Evolutionary conservation across 768 basidiomycete genomes (phyloP).

Genomic region (Lactarius deliciosus): DNA sequence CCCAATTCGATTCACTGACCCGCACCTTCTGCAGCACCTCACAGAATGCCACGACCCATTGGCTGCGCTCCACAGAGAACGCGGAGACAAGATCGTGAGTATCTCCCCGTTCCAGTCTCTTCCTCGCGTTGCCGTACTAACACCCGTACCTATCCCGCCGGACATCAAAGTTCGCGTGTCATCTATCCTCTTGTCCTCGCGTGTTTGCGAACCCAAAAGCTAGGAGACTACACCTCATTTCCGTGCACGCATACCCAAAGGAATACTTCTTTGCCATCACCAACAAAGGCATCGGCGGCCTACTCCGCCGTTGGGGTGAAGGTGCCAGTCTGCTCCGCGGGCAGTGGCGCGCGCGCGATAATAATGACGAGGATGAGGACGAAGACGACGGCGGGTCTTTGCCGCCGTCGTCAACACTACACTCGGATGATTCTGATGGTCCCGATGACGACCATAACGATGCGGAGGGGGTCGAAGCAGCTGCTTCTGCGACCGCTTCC

Average conservation of each 20-base stretch:
- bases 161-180: conserved; percentile 69
- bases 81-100: conserved; percentile 83
- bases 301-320: conserved; percentile 78
- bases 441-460: conserved; percentile 33
- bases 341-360: conserved; percentile 60
- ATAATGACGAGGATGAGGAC: conserved; percentile 28
- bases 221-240: conserved; percentile 78
- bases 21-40: conserved; percentile 54
- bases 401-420: conserved; percentile 58
- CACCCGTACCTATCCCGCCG: conserved; percentile 21
- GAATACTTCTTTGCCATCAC: conserved; percentile 91
- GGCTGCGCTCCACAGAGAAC: conserved; percentile 69
- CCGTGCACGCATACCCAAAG: conserved; percentile 80
- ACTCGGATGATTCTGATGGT: conserved; percentile 26
- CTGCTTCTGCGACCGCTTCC: not conserved
- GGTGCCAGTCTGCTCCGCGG: conserved; percentile 77
- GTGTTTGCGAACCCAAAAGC: conserved; percentile 71
- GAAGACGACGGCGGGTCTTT: conserved; percentile 26
- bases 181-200: conserved; percentile 57
- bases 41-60: conserved; percentile 89
- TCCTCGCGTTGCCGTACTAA: conserved; percentile 1
- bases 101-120: not conserved
- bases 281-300: conserved; percentile 84
- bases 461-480: not conserved
- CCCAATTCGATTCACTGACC: conserved; percentile 10